Conservation (phyloP, 768 basidiomycete species). For the Pleurotus salmoneostramineus region DNA sequence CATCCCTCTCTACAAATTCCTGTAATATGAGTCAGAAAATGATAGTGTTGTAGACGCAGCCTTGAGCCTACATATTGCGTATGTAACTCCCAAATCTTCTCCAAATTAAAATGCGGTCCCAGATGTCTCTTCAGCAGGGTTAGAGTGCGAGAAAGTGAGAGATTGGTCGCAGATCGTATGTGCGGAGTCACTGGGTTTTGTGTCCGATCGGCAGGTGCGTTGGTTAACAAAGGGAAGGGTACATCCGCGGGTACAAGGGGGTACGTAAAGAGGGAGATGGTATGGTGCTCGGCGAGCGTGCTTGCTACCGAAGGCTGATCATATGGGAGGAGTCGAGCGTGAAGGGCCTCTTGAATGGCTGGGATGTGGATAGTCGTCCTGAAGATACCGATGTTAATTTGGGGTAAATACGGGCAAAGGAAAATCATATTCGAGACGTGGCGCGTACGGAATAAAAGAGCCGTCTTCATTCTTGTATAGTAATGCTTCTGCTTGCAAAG, state of each 20-base stretch:
- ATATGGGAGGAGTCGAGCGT: not conserved
- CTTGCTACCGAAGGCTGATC: not conserved
- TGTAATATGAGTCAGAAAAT: not conserved
- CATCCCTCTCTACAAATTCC: slow-evolving; percentile 8
- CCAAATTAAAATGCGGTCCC: slow-evolving; percentile 4
- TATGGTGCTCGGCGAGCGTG: not conserved
- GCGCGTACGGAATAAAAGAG: not conserved
- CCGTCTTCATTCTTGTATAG: not conserved
- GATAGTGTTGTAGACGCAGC: not conserved
- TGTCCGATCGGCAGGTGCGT: not conserved
- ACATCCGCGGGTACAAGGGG: not conserved
- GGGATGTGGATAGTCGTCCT: slow-evolving; percentile 2
- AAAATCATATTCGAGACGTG: not conserved
- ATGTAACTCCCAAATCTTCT: slow-evolving; percentile 5
- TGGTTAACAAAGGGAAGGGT: slow-evolving; percentile 1
- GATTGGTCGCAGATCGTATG: slow-evolving; percentile 3
- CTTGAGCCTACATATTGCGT: not conserved
- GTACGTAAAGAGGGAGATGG: slow-evolving; percentile 1
- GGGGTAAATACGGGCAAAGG: not conserved
- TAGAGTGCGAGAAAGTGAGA: slow-evolving; percentile 5
- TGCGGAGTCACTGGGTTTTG: not conserved
- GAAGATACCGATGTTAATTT: not conserved
- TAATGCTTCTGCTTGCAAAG: not conserved
- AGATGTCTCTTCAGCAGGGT: slow-evolving; percentile 1
- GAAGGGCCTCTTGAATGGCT: slow-evolving; percentile 1